phyloP scores from a whole-genome alignment of 768 basidiomycete species.

The Glaciozyma martinii region DNA sequence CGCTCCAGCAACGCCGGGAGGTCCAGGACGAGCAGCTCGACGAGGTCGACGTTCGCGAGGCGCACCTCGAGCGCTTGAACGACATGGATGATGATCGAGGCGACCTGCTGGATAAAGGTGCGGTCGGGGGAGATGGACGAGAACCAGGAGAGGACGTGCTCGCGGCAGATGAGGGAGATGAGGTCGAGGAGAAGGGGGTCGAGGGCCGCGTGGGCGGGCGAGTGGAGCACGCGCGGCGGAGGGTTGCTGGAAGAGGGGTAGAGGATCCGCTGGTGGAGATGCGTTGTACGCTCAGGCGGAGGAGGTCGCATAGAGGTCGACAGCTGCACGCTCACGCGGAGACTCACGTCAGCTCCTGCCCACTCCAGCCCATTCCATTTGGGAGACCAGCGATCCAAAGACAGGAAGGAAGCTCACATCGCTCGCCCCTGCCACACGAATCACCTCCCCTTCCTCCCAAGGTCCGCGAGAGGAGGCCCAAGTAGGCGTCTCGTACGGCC shows the following conservation, averaged over 20 bases:
- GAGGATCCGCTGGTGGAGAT: constrained; percentile 24
- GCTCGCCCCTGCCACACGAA: not conserved
- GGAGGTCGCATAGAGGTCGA: too few species aligned
- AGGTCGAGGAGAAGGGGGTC: constrained; percentile 29
- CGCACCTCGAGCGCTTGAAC: constrained; percentile 30
- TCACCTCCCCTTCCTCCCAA: too few species aligned
- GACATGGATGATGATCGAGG: constrained; percentile 30
- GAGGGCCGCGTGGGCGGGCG: constrained; percentile 12
- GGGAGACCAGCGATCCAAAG: not conserved
- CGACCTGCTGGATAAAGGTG: constrained; percentile 29
- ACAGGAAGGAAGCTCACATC: not conserved
- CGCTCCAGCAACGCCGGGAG: constrained; percentile 59
- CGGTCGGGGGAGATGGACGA: constrained; percentile 31
- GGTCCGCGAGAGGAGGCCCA: too few species aligned
- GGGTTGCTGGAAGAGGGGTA: constrained; percentile 1
- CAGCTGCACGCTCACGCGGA: too few species aligned
- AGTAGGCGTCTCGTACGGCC: too few species aligned
- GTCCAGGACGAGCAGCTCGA: constrained; percentile 55
- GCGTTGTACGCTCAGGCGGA: not conserved
- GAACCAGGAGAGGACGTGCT: constrained; percentile 32
- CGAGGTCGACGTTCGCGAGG: constrained; percentile 45
- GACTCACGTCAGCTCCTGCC: too few species aligned
- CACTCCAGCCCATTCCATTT: too few species aligned
- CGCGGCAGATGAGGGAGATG: constrained; percentile 30
- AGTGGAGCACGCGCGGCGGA: constrained; percentile 25